Evolutionary conservation across 2,329 filamentous ascomycete species (phyloP).

Genomic region (Colletotrichum australisinense): DNA sequence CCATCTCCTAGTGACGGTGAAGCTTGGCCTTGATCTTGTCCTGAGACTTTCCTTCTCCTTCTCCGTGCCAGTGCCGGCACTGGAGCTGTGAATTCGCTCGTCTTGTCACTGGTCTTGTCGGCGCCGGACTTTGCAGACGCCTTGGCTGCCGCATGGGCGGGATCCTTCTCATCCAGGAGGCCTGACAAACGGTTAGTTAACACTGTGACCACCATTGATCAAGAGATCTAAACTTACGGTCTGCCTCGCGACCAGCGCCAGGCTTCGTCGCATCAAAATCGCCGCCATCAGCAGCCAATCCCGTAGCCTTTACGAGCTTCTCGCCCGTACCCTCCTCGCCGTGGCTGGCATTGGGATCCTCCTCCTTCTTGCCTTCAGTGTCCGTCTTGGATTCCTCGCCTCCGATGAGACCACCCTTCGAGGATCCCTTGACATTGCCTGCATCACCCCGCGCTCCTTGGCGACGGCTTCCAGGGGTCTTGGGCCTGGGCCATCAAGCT

Average conservation of each 20-base stretch:
- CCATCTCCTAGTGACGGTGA: slow-evolving; percentile 56
- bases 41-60: slow-evolving; percentile 63
- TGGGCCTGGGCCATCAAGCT: slow-evolving; percentile 56
- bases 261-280: slow-evolving; percentile 74
- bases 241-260: slow-evolving; percentile 74
- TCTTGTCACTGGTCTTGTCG: slow-evolving; percentile 38
- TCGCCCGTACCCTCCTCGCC: slow-evolving; percentile 63
- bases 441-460: slow-evolving; percentile 46
- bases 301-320: slow-evolving; percentile 67
- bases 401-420: slow-evolving; percentile 33
- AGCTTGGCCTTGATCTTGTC: slow-evolving; percentile 79
- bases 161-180: slow-evolving; percentile 63
- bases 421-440: slow-evolving; percentile 35
- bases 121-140: slow-evolving; percentile 36
- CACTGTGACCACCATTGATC: slow-evolving; percentile 9
- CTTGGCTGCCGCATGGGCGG: slow-evolving; percentile 25
- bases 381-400: slow-evolving; percentile 27
- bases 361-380: slow-evolving; percentile 33
- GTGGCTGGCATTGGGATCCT: slow-evolving; percentile 29
- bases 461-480: slow-evolving; percentile 53
- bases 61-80: slow-evolving; percentile 33
- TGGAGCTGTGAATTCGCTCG: slow-evolving; percentile 22
- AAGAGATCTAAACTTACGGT: slow-evolving; percentile 59
- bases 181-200: slow-evolving; percentile 50
- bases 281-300: slow-evolving; percentile 72